phyloP scores from a whole-genome alignment of 176 grass and related monocot genomes.

The Lolium perenne region DNA sequence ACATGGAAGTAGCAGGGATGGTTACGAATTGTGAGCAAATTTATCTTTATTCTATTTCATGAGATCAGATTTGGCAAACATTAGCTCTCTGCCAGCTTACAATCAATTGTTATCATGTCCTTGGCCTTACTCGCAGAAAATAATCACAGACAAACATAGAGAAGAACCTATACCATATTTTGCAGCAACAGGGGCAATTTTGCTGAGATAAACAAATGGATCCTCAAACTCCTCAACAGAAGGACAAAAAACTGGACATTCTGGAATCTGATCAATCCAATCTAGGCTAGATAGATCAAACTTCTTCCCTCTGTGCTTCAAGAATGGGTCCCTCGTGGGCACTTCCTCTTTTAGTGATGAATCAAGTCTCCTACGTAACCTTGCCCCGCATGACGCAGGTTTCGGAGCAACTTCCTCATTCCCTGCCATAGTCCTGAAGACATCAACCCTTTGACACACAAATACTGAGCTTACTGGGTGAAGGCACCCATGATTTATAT shows the following conservation, averaged over 20 bases:
- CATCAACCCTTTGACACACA: slow-evolving; percentile 38
- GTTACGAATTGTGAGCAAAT: neutral
- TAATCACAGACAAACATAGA: slow-evolving; percentile 29
- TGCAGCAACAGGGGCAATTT: slow-evolving; percentile 72
- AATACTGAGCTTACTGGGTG: slow-evolving; percentile 35
- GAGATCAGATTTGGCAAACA: slow-evolving; percentile 10
- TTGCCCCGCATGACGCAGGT: slow-evolving; percentile 63
- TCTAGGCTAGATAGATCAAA: slow-evolving; percentile 87
- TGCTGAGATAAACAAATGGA: slow-evolving; percentile 82
- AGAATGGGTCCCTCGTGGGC: slow-evolving; percentile 61
- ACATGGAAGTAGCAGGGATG: slow-evolving; percentile 16
- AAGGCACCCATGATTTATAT: slow-evolving; percentile 51
- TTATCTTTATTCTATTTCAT: slow-evolving; percentile 24
- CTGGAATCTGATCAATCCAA: slow-evolving; percentile 92
- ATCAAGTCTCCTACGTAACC: slow-evolving; percentile 50
- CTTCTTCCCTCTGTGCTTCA: slow-evolving; percentile 74
- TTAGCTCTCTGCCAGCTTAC: neutral
- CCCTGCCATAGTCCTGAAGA: slow-evolving; percentile 59
- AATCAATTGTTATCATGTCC: slow-evolving; percentile 5
- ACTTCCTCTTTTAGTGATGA: slow-evolving; percentile 47
- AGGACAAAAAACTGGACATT: slow-evolving; percentile 90
- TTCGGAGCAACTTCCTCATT: slow-evolving; percentile 62
- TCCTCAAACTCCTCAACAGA: slow-evolving; percentile 89
- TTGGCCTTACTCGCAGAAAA: slow-evolving; percentile 24
- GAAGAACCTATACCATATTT: slow-evolving; percentile 69